Base-by-base conservation (phyloP, 192 early-diverging fungal genomes). In the Geosiphon pyriformis region DNA sequence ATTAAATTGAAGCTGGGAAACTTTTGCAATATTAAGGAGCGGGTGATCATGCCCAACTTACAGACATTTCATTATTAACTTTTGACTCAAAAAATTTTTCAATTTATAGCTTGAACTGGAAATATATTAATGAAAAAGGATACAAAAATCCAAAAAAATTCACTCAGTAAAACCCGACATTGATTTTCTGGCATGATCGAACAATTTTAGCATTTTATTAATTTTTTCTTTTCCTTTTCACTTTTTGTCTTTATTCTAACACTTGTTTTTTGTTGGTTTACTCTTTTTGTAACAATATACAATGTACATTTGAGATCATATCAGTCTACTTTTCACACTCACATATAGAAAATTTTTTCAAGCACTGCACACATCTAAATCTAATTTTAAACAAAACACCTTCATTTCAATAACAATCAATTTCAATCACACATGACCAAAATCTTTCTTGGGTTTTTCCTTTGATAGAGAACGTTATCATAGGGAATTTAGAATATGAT, bases 251-350 rank as follows among this genome's bases (percentile, higher is more conserved):
- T n/a, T n/a, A n/a, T n/a, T n/a, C n/a, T n/a, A n/a, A n/a, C 47
- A n/a, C 12, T 48, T 48, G 47, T 48, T 48, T 48, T 48, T 48
- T 48, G 47, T 48, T 48, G 11, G 47, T 48, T 48, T 48, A 15
- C n/a, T 55, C n/a, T n/a, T 55, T 29, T n/a, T 55, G 22, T 55
- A 22, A 26, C 53, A 29, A 8, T 22, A 26, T 29, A 11, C n/a
- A 22, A 26, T 29, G 53, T 55, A 71, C 68, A 75, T 35, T 71
- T 70, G 69, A 68, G 70, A 35, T 69, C 73, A 67, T 69, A 69
- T 64, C 73, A 70, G 59, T 67, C 62, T n/a, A n/a, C n/a, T n/a
- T n/a, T n/a, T n/a, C n/a, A n/a, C n/a, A n/a, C n/a, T n/a, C n/a
- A n/a, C n/a, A n/a, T n/a, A n/a, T n/a, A n/a, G n/a, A n/a, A n/a